Evolutionary conservation across 179 eudicot genomes (phyloP), one percentile per base, ranked within the genome.

Genomic region (Nepenthes alata): DNA sequence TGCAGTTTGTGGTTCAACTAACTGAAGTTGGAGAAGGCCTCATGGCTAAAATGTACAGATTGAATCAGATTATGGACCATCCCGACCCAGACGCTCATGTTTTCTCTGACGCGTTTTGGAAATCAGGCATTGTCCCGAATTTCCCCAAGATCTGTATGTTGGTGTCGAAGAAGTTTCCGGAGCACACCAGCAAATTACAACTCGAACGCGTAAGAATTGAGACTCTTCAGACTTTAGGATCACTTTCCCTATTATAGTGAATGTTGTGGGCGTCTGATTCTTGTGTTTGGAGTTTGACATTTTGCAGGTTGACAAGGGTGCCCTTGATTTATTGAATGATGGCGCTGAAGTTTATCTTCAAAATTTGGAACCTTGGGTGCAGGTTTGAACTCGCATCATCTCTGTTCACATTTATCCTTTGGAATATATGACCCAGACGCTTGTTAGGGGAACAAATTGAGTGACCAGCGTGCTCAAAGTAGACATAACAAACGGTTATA

Each of bases 351-450:
- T 82, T 71, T 81, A 80, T 73, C 82, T 87, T 44, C 96, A 87
- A 68, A 87, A 88, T 78, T 72, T 93, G 83, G 98, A 93, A 74
- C 95, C 96, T 5, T 93, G 98, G 98, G 77, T 93, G 78, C 96
- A 85, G 93, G 98, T 93, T 53, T 63, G 66, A 55, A 41, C 13
- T 41, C 45, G 6, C 45, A 4, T 7, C 45, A 41, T 41, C 6
- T 4, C 8, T 41, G 8, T 41, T 34, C 11, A 13, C 60, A 38
- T 36, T 35, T 25, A 35, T 41, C 61, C 11, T 56, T 6, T 34
- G 59, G 38, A 10, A 16, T 50, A 3, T 11, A 50, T 50, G 12
- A 13, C 1, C 11, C 53, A 10, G n/a, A 10, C 16, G 6, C 2
- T 1, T 52, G 15, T 52, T 52, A 52, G 55, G 8, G 8, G 5